Evolutionary conservation across 2,329 filamentous ascomycete genomes (phyloP).

Genomic region (Sphaceloma murrayae): DNA sequence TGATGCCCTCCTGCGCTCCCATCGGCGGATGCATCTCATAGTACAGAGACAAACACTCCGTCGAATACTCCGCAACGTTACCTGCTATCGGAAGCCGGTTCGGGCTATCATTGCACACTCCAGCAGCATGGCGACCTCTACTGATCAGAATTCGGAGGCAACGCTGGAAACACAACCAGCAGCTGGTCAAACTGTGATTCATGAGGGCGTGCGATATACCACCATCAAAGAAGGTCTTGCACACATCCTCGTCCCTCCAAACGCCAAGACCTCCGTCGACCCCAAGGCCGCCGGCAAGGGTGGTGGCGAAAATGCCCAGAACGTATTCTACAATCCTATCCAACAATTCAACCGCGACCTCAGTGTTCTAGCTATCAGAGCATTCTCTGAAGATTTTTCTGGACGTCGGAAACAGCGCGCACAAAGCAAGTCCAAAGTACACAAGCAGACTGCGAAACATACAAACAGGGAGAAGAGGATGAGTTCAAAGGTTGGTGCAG

Average conservation of each 20-base stretch:
- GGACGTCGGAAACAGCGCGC: constrained; percentile 19
- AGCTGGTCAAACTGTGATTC: constrained; percentile 27
- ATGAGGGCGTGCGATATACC: constrained; percentile 32
- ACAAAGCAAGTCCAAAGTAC: constrained; percentile 22
- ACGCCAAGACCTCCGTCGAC: constrained; percentile 40
- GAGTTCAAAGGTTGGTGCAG: constrained; percentile 21
- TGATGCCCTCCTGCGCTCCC: no score
- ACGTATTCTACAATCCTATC: constrained; percentile 96
- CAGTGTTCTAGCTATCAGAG: constrained; percentile 83
- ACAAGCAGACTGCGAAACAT: constrained; percentile 26
- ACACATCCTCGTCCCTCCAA: constrained; percentile 53
- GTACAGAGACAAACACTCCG: no score
- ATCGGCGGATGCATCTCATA: no score
- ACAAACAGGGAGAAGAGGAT: constrained; percentile 32
- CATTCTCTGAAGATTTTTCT: constrained; percentile 61
- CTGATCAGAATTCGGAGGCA: background rate
- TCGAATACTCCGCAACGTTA: no score
- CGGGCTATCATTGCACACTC: no score
- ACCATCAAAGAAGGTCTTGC: constrained; percentile 59
- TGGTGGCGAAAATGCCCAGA: constrained; percentile 55
- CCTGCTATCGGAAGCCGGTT: no score
- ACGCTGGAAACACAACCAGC: constrained; percentile 21
- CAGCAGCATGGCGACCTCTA: background rate
- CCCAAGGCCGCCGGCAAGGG: constrained; percentile 39
- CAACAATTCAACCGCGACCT: constrained; percentile 98